Conservation (phyloP, 768 basidiomycete species). For the Floccularia luteovirens region DNA sequence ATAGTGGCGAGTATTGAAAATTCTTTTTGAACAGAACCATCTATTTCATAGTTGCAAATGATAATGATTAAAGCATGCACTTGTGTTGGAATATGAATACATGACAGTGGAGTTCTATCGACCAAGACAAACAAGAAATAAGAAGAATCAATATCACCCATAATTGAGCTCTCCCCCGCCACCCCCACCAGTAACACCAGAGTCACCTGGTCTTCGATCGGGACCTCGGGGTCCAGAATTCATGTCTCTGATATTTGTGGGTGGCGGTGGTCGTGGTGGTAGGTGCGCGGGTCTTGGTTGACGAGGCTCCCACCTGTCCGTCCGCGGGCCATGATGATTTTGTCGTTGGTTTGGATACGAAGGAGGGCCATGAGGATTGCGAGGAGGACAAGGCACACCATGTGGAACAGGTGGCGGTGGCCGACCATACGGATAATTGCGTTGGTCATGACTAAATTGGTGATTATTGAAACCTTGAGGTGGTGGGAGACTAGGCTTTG, state of each 20-base stretch:
- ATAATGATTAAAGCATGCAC: too few relatives aligned
- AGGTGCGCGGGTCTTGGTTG: not conserved
- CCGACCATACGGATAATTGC: not conserved
- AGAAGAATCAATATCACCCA: too few relatives aligned
- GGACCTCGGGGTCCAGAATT: not conserved
- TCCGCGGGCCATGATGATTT: not conserved
- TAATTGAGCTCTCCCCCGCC: not conserved
- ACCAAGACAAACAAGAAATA: too few relatives aligned
- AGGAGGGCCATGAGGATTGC: not conserved
- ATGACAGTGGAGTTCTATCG: too few relatives aligned
- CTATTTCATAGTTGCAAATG: too few relatives aligned
- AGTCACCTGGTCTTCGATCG: not conserved
- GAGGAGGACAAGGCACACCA: not conserved
- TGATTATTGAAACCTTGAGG: too few relatives aligned
- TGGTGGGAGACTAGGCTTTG: too few relatives aligned
- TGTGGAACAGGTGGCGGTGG: not conserved
- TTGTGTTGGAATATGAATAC: too few relatives aligned
- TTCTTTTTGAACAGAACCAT: too few relatives aligned
- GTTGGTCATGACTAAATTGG: not conserved
- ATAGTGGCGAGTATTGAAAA: too few relatives aligned
- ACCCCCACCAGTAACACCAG: too few relatives aligned
- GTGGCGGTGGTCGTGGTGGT: not conserved
- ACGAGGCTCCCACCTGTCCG: not conserved
- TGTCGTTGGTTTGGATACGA: not conserved
- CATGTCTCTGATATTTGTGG: not conserved